A percentile compares a stretch with the other conserved stretches of the same genome.
Evolutionary conservation across 176 grass and related monocot species (phyloP).

Genomic region (Eragrostis curvula): DNA sequence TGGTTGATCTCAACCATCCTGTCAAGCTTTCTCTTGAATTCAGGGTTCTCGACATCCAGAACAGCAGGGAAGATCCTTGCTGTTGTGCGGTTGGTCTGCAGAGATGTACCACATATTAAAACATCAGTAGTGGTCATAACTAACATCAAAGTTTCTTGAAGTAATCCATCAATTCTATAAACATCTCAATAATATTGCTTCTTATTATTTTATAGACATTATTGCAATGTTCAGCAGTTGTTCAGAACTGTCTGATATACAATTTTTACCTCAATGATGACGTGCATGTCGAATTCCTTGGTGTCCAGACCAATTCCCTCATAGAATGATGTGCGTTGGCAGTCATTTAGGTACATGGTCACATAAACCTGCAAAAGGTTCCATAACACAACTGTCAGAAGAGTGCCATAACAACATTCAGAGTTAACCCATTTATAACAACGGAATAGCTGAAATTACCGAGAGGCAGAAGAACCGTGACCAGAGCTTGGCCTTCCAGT

Average conservation of each 20-base stretch:
- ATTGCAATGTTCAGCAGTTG: slow-evolving; percentile 22
- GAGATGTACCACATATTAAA: slow-evolving; percentile 19
- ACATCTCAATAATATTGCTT: not conserved
- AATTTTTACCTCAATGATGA: slow-evolving; percentile 87
- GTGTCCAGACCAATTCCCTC: slow-evolving; percentile 92
- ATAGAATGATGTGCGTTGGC: slow-evolving; percentile 85
- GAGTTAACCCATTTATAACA: slow-evolving; percentile 14
- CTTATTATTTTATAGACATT: slow-evolving; percentile 13
- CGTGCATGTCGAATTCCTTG: slow-evolving; percentile 99
- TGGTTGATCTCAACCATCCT: slow-evolving; percentile 83
- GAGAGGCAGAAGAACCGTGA: slow-evolving; percentile 98
- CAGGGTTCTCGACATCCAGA: slow-evolving; percentile 87
- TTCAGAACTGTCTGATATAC: not conserved
- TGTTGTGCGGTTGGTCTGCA: slow-evolving; percentile 91
- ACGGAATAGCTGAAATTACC: slow-evolving; percentile 51
- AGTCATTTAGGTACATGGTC: slow-evolving; percentile 99
- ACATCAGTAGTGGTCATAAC: not conserved
- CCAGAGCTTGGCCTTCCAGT: slow-evolving; percentile 99
- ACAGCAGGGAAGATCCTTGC: slow-evolving; percentile 97
- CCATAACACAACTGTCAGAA: slow-evolving; percentile 9
- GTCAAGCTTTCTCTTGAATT: slow-evolving; percentile 97
- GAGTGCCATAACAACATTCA: not conserved
- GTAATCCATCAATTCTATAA: slow-evolving; percentile 20
- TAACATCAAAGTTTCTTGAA: not conserved
- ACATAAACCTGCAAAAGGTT: slow-evolving; percentile 78